Percentiles rank a stretch among this genome's conserved stretches.
Evolutionary conservation across 1,284 basidiomycete genomes (phyloP).

Genomic region (Megacollybia platyphylla): DNA sequence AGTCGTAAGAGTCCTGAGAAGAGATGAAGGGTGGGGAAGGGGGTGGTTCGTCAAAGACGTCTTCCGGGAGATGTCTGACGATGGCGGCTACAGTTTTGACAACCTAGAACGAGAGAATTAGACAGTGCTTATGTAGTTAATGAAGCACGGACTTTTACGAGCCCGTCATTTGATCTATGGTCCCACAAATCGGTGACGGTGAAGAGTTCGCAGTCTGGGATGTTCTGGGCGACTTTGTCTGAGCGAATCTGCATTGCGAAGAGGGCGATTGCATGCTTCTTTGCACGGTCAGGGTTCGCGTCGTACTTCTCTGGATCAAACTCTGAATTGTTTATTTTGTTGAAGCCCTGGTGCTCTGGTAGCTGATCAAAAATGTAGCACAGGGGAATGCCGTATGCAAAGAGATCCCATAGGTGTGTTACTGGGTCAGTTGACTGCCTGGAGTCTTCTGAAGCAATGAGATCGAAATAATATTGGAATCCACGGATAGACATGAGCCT

Average conservation of each 20-base stretch:
- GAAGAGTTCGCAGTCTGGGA: conserved; percentile 58
- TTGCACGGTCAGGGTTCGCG: conserved; percentile 59
- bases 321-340: conserved; percentile 60
- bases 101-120: conserved; percentile 39
- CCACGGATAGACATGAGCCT: conserved; percentile 65
- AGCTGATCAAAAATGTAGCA: conserved; percentile 94
- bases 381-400: conserved; percentile 86
- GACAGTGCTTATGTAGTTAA: conserved; percentile 5
- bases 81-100: conserved; percentile 87
- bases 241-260: conserved; percentile 61
- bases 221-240: conserved; percentile 31
- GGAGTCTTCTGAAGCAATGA: conserved; percentile 41
- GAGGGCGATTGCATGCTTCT: conserved; percentile 69
- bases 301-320: conserved; percentile 49
- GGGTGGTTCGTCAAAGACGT: conserved; percentile 58
- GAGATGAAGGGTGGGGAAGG: conserved; percentile 41
- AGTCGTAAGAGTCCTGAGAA: conserved; percentile 49
- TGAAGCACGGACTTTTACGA: conserved; percentile 70
- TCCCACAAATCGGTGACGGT: conserved; percentile 86
- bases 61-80: conserved; percentile 69
- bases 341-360: conserved; percentile 41
- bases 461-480: conserved; percentile 58
- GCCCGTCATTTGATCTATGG: conserved; percentile 84
- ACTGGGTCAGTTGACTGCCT: conserved; percentile 78
- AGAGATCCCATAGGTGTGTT: conserved; percentile 87